Evolutionary conservation across 2,329 filamentous ascomycete species (phyloP).

Genomic region (Colletotrichum sp.): DNA sequence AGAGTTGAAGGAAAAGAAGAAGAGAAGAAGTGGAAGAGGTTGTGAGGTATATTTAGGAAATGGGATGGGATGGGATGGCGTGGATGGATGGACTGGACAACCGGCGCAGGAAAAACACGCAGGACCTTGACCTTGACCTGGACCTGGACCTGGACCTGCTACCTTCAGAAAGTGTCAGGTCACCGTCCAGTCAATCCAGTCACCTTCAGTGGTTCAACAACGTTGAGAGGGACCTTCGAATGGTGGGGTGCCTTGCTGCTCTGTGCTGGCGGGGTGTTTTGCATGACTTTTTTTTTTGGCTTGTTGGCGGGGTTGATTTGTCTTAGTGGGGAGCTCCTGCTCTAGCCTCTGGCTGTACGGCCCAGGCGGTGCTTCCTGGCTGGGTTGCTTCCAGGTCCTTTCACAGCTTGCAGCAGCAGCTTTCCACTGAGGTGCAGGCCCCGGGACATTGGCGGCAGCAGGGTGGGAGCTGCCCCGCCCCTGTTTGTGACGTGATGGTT

Average conservation of each 20-base stretch:
- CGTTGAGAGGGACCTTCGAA: slow-evolving; percentile 13
- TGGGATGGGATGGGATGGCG: slow-evolving; percentile 15
- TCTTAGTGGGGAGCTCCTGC: slow-evolving; percentile 12
- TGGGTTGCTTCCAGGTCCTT: neutral
- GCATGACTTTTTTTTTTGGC: slow-evolving; percentile 14
- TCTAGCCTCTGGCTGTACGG: neutral
- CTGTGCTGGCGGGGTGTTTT: slow-evolving; percentile 24
- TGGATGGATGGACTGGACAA: slow-evolving; percentile 15
- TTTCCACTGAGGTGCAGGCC: neutral
- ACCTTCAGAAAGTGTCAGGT: neutral
- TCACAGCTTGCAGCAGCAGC: neutral
- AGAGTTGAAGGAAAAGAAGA: slow-evolving; percentile 26
- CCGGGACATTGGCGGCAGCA: neutral
- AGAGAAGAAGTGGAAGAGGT: slow-evolving; percentile 19
- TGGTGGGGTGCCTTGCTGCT: slow-evolving; percentile 28
- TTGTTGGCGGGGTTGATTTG: slow-evolving; percentile 27
- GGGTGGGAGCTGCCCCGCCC: slow-evolving; percentile 4
- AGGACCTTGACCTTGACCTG: neutral
- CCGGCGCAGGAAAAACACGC: slow-evolving; percentile 5
- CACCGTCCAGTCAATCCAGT: neutral
- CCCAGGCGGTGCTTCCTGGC: neutral
- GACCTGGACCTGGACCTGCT: neutral
- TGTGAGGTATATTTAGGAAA: slow-evolving; percentile 23
- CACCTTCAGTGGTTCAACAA: slow-evolving; percentile 18
- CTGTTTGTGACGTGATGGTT: slow-evolving; percentile 26